Percentiles rank a stretch among this genome's conserved stretches.
Conservation (phyloP, 2,329 filamentous ascomycete genomes). For the Xylaria sp. region DNA sequence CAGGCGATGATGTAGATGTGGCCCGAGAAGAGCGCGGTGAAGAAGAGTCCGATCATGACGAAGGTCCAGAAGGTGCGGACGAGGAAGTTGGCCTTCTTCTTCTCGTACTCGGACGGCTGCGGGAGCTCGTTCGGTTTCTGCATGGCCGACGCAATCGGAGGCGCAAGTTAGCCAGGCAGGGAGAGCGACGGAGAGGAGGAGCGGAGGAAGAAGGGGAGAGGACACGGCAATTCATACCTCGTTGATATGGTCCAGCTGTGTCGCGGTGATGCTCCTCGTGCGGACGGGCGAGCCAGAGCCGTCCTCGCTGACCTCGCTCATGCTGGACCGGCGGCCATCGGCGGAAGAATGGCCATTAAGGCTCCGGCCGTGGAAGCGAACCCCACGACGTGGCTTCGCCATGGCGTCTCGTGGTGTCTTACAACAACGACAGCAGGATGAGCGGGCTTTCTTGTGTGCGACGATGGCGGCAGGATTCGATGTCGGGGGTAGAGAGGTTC, state of each 20-base stretch:
- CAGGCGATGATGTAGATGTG: constrained; percentile 97
- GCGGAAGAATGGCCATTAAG: constrained; percentile 50
- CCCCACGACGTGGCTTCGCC: constrained; percentile 54
- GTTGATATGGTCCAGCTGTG: constrained; percentile 46
- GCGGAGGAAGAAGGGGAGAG: not conserved
- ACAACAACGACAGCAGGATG: too few species aligned
- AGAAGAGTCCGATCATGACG: constrained; percentile 95
- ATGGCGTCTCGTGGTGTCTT: constrained; percentile 31
- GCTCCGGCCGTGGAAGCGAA: constrained; percentile 58
- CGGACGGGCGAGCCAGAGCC: constrained; percentile 48
- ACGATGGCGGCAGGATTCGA: not conserved
- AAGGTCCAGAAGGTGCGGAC: constrained; percentile 97
- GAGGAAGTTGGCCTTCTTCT: constrained; percentile 98
- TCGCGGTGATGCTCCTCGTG: constrained; percentile 32
- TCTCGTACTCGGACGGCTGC: constrained; percentile 78
- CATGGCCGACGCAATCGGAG: not conserved
- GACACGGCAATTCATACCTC: constrained; percentile 44
- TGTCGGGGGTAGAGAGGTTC: too few species aligned
- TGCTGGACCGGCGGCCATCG: constrained; percentile 69
- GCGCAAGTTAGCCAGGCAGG: not conserved
- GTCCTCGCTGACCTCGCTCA: constrained; percentile 72
- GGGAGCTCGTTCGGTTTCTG: constrained; percentile 53
- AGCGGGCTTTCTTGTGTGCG: not conserved
- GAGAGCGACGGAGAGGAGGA: not conserved
- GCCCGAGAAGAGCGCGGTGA: constrained; percentile 88